Percentiles rank a stretch among this genome's conserved stretches.
phyloP scores from a whole-genome alignment of 768 basidiomycete species.

The Mycena rosella region DNA sequence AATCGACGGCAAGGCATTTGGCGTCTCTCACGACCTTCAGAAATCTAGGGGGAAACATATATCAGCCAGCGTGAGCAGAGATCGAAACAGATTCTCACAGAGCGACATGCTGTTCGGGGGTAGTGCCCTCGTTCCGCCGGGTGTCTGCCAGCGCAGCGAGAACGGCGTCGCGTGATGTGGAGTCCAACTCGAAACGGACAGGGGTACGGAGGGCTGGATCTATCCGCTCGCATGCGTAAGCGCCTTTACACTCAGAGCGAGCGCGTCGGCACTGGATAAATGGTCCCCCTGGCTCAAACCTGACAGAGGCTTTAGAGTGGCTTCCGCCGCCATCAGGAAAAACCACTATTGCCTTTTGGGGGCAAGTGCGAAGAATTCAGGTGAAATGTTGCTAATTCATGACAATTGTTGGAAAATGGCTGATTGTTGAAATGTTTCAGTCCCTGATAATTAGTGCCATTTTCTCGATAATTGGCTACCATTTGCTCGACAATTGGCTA shows the following conservation, averaged over 20 bases:
- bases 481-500: too few relatives aligned
- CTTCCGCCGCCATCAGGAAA: too few relatives aligned
- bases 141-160: background rate
- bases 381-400: too few relatives aligned
- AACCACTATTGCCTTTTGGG: too few relatives aligned
- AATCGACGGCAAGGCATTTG: background rate
- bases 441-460: too few relatives aligned
- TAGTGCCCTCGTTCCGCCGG: background rate
- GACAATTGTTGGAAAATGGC: too few relatives aligned
- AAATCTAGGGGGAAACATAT: background rate
- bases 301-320: background rate
- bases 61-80: too few relatives aligned
- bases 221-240: background rate
- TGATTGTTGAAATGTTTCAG: too few relatives aligned
- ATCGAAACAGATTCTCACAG: background rate
- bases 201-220: background rate
- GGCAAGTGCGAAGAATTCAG: too few relatives aligned
- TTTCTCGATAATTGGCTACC: too few relatives aligned
- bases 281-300: background rate
- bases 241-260: background rate
- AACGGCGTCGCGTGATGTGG: background rate
- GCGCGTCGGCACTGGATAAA: background rate
- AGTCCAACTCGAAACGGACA: constrained; percentile 8
- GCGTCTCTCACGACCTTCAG: background rate
- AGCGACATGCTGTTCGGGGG: background rate